Evolutionary conservation across 202 grass and related monocot genomes (phyloP).

Genomic region (Panicum hallii): DNA sequence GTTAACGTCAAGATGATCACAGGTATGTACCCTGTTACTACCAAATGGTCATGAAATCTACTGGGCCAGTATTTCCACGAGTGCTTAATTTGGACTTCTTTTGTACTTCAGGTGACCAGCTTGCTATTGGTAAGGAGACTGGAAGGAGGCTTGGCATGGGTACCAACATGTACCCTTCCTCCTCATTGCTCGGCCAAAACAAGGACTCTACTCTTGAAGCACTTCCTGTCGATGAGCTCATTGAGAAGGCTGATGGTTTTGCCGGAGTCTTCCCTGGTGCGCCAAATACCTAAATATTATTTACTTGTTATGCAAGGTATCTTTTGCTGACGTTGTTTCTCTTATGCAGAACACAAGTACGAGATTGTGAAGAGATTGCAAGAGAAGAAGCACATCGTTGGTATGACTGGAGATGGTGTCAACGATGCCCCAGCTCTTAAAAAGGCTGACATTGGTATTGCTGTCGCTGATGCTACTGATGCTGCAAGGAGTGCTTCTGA

Average conservation of each 20-base stretch:
- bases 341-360: slow-evolving; percentile 88
- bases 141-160: slow-evolving; percentile 99
- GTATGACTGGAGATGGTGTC: slow-evolving; percentile 99
- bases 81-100: not conserved
- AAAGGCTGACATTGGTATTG: slow-evolving; percentile 99
- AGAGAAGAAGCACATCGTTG: slow-evolving; percentile 98
- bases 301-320: not conserved
- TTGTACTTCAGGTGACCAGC: slow-evolving; percentile 79
- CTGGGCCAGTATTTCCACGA: not conserved
- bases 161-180: slow-evolving; percentile 99
- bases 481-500: slow-evolving; percentile 94
- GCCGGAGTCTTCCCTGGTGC: slow-evolving; percentile 98
- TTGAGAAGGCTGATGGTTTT: slow-evolving; percentile 98
- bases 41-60: not conserved
- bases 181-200: slow-evolving; percentile 81
- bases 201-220: slow-evolving; percentile 81
- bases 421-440: slow-evolving; percentile 98
- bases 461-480: slow-evolving; percentile 98
- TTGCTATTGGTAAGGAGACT: slow-evolving; percentile 98
- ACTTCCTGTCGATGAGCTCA: slow-evolving; percentile 90
- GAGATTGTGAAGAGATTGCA: slow-evolving; percentile 98
- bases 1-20: slow-evolving; percentile 99
- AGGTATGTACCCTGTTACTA: slow-evolving; percentile 45
- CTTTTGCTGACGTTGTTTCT: slow-evolving; percentile 9
- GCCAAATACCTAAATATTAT: not conserved